Evolutionary conservation across 2,329 filamentous ascomycete species (phyloP).

Genomic region (Penicillium vulpinum): DNA sequence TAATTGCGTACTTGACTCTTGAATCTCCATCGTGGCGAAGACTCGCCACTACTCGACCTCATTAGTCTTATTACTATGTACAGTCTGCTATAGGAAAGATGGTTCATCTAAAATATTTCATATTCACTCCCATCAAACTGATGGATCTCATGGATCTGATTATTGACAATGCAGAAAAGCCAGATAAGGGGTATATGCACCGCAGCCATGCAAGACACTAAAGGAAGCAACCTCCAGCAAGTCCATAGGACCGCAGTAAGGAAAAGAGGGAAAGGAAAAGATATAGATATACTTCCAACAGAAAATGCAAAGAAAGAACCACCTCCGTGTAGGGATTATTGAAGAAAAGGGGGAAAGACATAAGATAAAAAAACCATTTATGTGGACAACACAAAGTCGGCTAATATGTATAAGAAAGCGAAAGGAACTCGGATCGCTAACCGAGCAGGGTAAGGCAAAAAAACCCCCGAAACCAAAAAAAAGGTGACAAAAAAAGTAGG

Average conservation of each 20-base stretch:
- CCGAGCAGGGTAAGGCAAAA: slow-evolving; percentile 12
- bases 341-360: slow-evolving; percentile 13
- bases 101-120: slow-evolving; percentile 5
- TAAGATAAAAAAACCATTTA: slow-evolving; percentile 16
- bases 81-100: neutral
- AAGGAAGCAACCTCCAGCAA: slow-evolving; percentile 23
- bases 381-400: slow-evolving; percentile 28
- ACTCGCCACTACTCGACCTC: neutral
- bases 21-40: neutral
- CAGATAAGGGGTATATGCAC: slow-evolving; percentile 36
- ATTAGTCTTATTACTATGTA: neutral
- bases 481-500: slow-evolving; percentile 5
- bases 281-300: slow-evolving; percentile 17
- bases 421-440: slow-evolving; percentile 26
- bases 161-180: slow-evolving; percentile 30
- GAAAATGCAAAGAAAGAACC: slow-evolving; percentile 18
- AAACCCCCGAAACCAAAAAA: slow-evolving; percentile 1
- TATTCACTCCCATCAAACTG: slow-evolving; percentile 15
- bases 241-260: slow-evolving; percentile 13
- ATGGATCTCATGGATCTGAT: slow-evolving; percentile 17
- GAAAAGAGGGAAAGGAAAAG: slow-evolving; percentile 16
- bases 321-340: slow-evolving; percentile 20
- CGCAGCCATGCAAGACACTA: slow-evolving; percentile 32
- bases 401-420: slow-evolving; percentile 30
- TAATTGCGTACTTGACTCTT: neutral